Evolutionary conservation across 176 grass and related monocot genomes (phyloP).

Genomic region (Oryza glaberrima): DNA sequence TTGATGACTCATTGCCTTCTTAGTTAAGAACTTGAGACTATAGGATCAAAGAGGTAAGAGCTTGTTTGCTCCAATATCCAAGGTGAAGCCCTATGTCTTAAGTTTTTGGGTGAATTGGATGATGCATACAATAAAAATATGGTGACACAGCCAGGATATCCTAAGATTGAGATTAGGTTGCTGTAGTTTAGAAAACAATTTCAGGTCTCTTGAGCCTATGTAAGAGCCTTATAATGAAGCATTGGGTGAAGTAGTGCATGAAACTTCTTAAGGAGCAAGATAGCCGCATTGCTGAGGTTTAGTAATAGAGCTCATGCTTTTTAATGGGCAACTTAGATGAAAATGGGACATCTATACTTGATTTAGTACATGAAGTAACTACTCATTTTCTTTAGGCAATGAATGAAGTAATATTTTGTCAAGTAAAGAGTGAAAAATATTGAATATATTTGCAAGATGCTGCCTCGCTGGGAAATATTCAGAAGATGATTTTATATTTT

Average conservation of each 20-base stretch:
- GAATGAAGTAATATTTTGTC: background rate
- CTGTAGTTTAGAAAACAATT: background rate
- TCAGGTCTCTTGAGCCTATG: background rate
- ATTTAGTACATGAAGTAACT: slow-evolving; percentile 7
- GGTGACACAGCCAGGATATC: background rate
- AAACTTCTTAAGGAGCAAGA: background rate
- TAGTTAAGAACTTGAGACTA: slow-evolving; percentile 19
- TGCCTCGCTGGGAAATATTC: slow-evolving; percentile 2
- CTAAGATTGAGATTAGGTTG: background rate
- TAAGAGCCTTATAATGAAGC: background rate
- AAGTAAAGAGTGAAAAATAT: slow-evolving; percentile 5
- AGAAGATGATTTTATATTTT: background rate
- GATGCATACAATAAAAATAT: background rate
- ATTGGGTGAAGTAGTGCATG: background rate
- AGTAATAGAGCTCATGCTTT: slow-evolving; percentile 22
- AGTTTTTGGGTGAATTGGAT: background rate
- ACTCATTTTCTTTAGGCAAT: background rate
- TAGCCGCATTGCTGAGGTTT: slow-evolving; percentile 11
- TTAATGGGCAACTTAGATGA: background rate
- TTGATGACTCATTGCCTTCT: background rate
- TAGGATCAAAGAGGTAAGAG: slow-evolving; percentile 14
- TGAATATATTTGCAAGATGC: background rate
- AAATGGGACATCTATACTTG: background rate
- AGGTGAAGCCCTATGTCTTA: background rate
- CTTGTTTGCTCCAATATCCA: slow-evolving; percentile 25